These are phyloP conservation scores for Hemileccinum impolitum DNA, from an alignment of 768 basidiomycete genomes.

Conservation along the genomic window DNA sequence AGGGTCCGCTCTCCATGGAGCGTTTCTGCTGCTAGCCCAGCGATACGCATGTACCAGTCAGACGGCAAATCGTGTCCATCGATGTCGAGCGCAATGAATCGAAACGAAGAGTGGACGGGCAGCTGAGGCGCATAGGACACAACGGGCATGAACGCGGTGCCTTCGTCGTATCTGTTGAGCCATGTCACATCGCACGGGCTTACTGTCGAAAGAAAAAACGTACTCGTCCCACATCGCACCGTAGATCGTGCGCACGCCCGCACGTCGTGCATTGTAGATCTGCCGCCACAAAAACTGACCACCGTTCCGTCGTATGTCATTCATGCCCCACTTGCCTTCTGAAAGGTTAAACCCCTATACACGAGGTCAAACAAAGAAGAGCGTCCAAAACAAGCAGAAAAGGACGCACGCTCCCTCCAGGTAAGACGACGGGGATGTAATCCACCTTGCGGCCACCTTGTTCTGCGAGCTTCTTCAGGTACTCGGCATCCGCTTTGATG, in stretches of 20 bases:
- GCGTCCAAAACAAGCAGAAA: not conserved
- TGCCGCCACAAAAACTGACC: slow-evolving; percentile 81
- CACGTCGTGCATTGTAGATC: slow-evolving; percentile 61
- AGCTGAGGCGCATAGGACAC: slow-evolving; percentile 55
- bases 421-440: slow-evolving; percentile 81
- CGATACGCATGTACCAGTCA: slow-evolving; percentile 86
- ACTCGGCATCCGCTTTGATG: slow-evolving; percentile 61
- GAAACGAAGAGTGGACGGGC: slow-evolving; percentile 56
- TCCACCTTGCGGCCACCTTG: slow-evolving; percentile 54
- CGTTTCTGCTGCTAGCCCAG: slow-evolving; percentile 67
- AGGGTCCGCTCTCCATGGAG: slow-evolving; percentile 63
- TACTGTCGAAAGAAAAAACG: slow-evolving; percentile 11
- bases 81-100: slow-evolving; percentile 70
- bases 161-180: slow-evolving; percentile 68
- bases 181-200: too few relatives aligned
- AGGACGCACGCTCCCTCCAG: slow-evolving; percentile 72
- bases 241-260: slow-evolving; percentile 65
- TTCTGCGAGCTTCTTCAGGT: slow-evolving; percentile 50
- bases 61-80: slow-evolving; percentile 75
- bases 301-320: slow-evolving; percentile 67
- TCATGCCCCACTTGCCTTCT: slow-evolving; percentile 67
- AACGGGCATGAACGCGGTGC: slow-evolving; percentile 77
- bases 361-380: not conserved
- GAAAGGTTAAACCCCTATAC: slow-evolving; percentile 67
- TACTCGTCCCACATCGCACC: slow-evolving; percentile 89